phyloP scores from a whole-genome alignment of 1,284 basidiomycete species.

The Cryptococcus sp. region DNA sequence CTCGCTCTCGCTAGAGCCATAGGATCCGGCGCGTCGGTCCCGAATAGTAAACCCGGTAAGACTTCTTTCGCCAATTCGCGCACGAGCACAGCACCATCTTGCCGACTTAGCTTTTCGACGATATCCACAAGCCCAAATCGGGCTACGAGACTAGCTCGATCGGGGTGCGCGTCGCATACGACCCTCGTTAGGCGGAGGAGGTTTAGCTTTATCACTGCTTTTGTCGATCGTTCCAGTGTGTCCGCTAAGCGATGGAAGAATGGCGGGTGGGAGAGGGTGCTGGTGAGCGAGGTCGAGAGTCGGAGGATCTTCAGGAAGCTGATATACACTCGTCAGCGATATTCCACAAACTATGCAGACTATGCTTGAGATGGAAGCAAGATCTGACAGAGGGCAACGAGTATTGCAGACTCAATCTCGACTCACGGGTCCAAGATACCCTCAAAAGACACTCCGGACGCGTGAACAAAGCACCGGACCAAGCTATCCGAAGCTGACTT shows the following conservation, averaged over 20 bases:
- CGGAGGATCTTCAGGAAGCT: conserved; percentile 81
- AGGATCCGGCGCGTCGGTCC: conserved; percentile 17
- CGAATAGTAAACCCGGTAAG: conserved; percentile 34
- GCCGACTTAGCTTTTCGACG: conserved; percentile 73
- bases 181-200: conserved; percentile 80
- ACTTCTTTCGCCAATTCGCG: conserved; percentile 61
- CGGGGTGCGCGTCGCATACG: conserved; percentile 85
- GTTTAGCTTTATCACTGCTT: conserved; percentile 86
- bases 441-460: conserved; percentile 91
- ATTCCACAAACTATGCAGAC: conserved; percentile 29
- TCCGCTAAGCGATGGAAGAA: conserved; percentile 89
- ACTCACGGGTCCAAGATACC: conserved; percentile 79
- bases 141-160: conserved; percentile 73
- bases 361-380: background rate
- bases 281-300: conserved; percentile 71
- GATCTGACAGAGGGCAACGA: too few relatives aligned
- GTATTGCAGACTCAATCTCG: too few relatives aligned
- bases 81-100: conserved; percentile 86
- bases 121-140: conserved; percentile 74
- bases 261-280: conserved; percentile 73
- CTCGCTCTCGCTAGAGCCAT: background rate
- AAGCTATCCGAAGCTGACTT: conserved; percentile 69
- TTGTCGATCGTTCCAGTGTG: conserved; percentile 68
- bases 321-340: background rate
- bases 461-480: conserved; percentile 78